phyloP scores from a whole-genome alignment of 371 early-diverging fungal genomes.

The Capniomyces stellatus region DNA sequence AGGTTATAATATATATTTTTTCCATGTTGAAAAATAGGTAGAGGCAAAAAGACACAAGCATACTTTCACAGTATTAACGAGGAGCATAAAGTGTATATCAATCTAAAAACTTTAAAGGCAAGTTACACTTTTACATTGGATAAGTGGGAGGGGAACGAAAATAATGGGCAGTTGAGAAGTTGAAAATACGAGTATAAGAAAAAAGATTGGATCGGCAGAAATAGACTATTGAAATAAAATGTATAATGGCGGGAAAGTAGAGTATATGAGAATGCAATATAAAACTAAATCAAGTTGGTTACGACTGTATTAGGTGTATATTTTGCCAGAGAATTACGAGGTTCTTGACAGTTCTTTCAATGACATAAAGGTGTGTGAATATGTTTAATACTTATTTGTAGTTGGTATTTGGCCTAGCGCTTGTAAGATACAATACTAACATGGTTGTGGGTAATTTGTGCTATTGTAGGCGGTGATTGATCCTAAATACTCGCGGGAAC shows the following conservation, averaged over 20 bases:
- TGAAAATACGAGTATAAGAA: too few relatives aligned
- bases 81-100: constrained; percentile 92
- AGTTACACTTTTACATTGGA: not conserved
- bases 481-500: constrained; percentile 54
- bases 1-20: too few relatives aligned
- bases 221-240: too few relatives aligned
- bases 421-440: constrained; percentile 3
- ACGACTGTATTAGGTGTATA: constrained; percentile 44
- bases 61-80: constrained; percentile 89
- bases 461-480: constrained; percentile 34
- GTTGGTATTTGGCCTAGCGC: too few relatives aligned
- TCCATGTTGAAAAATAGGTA: constrained; percentile 27
- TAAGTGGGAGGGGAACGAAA: too few relatives aligned
- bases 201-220: too few relatives aligned
- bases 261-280: too few relatives aligned
- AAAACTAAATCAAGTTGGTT: too few relatives aligned
- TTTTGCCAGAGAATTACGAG: constrained; percentile 87
- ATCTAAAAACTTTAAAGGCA: constrained; percentile 64
- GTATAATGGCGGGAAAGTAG: too few relatives aligned
- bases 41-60: constrained; percentile 81
- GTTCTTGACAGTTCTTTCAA: constrained; percentile 68
- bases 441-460: not conserved
- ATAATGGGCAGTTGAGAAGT: too few relatives aligned
- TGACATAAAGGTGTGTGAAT: constrained; percentile 60
- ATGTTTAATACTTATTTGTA: not conserved